These are phyloP conservation scores for Vitis vinifera DNA, from an alignment of 164 flowering plant genomes.

Conservation along the genomic window ASM3070453v1 NC_081817.1:10076001-10076500, in stretches of 20 bases:
- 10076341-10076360: background rate
- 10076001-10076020: background rate
- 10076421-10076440: slow-evolving; percentile 11
- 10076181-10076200: slow-evolving; percentile 16
- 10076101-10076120: background rate
- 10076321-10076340: too few relatives aligned
- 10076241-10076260: slow-evolving; percentile 25
- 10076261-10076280: slow-evolving; percentile 27
- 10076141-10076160: slow-evolving; percentile 2
- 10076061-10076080: too few relatives aligned
- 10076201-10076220: background rate
- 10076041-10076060: too few relatives aligned
- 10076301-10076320: background rate
- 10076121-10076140: too few relatives aligned
- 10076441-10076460: too few relatives aligned
- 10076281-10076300: slow-evolving; percentile 18
- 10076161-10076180: slow-evolving; percentile 15
- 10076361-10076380: slow-evolving; percentile 2
- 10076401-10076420: background rate
- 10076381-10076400: too few relatives aligned
- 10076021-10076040: background rate
- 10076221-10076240: background rate
- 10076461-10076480: too few relatives aligned
- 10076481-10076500: too few relatives aligned
- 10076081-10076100: background rate